These are phyloP conservation scores for Jasminum sambac DNA, from an alignment of 257 asterid species.

Conservation along the genomic window DNA sequence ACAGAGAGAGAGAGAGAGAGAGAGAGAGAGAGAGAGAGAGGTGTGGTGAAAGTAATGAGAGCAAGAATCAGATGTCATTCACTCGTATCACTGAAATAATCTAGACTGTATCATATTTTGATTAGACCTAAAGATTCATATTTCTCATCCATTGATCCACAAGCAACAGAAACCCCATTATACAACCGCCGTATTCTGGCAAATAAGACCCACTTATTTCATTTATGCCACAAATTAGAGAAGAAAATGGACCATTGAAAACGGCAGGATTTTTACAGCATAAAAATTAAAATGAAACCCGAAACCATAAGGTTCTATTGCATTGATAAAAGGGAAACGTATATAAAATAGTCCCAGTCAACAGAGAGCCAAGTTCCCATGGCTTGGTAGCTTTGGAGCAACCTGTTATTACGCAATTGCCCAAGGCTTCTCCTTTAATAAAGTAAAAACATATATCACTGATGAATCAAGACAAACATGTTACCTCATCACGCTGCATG, in stretches of 20 bases:
- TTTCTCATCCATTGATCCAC: background rate
- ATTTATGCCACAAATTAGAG: background rate
- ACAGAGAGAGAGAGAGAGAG: too few relatives aligned
- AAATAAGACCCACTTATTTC: background rate
- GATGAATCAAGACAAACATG: background rate
- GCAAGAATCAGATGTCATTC: too few relatives aligned
- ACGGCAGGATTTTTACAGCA: background rate
- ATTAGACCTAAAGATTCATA: background rate
- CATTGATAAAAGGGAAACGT: background rate
- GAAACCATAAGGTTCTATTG: background rate
- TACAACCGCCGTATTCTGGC: background rate
- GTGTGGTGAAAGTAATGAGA: too few relatives aligned
- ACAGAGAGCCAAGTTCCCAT: background rate
- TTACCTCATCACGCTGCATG: background rate
- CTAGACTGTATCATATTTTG: too few relatives aligned
- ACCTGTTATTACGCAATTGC: background rate
- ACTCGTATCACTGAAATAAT: too few relatives aligned
- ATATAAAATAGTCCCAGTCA: background rate
- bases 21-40: too few relatives aligned
- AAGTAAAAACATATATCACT: background rate
- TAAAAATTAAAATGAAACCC: background rate
- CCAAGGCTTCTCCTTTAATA: background rate
- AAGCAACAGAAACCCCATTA: background rate
- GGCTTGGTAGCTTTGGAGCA: background rate
- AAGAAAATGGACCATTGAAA: background rate